Percentiles rank a stretch among this genome's conserved stretches.
Conservation (phyloP, 345 rosid genomes). For the Ceriops tagal region DNA sequence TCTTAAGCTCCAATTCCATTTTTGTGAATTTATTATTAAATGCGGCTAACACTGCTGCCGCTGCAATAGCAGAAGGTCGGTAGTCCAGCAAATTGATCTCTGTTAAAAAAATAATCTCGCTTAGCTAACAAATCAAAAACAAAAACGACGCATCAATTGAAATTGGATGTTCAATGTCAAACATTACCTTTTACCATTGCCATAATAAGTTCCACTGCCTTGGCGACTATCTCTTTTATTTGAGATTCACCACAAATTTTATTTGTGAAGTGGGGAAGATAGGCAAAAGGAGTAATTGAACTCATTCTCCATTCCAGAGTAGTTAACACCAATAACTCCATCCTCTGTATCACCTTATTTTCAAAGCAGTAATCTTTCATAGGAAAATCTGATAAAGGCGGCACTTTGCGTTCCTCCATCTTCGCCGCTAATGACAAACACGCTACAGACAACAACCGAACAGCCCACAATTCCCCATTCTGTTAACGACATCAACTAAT, state of each 20-base stretch:
- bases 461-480: slow-evolving; percentile 72
- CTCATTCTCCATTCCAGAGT: slow-evolving; percentile 80
- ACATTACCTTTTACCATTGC: slow-evolving; percentile 49
- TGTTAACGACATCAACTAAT: slow-evolving; percentile 18
- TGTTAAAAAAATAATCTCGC: slow-evolving; percentile 19
- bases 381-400: slow-evolving; percentile 52
- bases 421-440: slow-evolving; percentile 83
- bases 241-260: slow-evolving; percentile 35
- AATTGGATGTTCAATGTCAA: background rate
- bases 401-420: slow-evolving; percentile 72
- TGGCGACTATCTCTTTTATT: slow-evolving; percentile 36
- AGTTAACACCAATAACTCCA: slow-evolving; percentile 61
- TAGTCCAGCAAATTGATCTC: slow-evolving; percentile 55
- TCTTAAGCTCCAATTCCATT: slow-evolving; percentile 46
- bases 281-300: slow-evolving; percentile 66
- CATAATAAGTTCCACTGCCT: slow-evolving; percentile 48
- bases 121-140: background rate
- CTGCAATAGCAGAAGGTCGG: slow-evolving; percentile 72
- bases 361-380: slow-evolving; percentile 48
- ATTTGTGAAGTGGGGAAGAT: slow-evolving; percentile 50
- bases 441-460: slow-evolving; percentile 63
- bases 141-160: background rate
- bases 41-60: slow-evolving; percentile 68
- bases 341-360: slow-evolving; percentile 48
- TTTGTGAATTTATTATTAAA: slow-evolving; percentile 45